phyloP scores from a whole-genome alignment of 2,329 filamentous ascomycete genomes.

The Fusarium annulatum region DNA sequence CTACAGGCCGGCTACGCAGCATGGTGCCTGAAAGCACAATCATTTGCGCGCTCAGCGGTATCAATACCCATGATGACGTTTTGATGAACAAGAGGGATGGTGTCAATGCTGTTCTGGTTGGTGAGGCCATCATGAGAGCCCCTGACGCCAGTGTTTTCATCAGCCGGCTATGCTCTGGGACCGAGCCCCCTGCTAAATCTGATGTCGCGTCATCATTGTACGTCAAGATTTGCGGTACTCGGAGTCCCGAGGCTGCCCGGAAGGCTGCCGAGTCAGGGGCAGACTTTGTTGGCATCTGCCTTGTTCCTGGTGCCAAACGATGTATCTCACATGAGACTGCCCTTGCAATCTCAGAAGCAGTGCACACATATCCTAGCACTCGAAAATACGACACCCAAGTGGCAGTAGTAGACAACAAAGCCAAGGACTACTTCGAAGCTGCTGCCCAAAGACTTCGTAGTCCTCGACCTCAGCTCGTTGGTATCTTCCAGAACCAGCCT shows the following conservation, averaged over 20 bases:
- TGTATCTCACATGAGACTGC: conserved; percentile 84
- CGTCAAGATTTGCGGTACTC: conserved; percentile 96
- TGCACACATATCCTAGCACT: conserved; percentile 74
- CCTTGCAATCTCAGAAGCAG: conserved; percentile 79
- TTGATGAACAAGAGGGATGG: conserved; percentile 87
- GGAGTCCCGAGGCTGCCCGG: conserved; percentile 81
- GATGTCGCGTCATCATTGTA: conserved; percentile 63
- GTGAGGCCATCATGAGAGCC: conserved; percentile 95
- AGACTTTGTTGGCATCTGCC: conserved; percentile 91
- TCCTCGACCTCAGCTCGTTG: conserved; percentile 80
- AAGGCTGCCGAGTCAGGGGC: conserved; percentile 87
- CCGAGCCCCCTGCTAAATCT: conserved; percentile 50
- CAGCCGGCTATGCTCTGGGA: conserved; percentile 78
- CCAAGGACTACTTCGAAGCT: conserved; percentile 78
- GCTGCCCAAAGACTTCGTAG: conserved; percentile 60
- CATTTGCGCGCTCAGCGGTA: conserved; percentile 93
- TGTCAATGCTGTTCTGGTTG: conserved; percentile 92
- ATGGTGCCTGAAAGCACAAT: conserved; percentile 88
- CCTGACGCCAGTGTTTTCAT: conserved; percentile 86
- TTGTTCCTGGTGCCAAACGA: conserved; percentile 84
- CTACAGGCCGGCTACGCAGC: conserved; percentile 86
- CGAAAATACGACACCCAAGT: conserved; percentile 48
- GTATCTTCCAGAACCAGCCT: conserved; percentile 93
- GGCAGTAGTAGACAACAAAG: conserved; percentile 46
- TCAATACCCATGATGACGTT: conserved; percentile 89